Base-by-base conservation (phyloP, 2,329 filamentous ascomycete genomes). In the Colletotrichum graminicola region DNA sequence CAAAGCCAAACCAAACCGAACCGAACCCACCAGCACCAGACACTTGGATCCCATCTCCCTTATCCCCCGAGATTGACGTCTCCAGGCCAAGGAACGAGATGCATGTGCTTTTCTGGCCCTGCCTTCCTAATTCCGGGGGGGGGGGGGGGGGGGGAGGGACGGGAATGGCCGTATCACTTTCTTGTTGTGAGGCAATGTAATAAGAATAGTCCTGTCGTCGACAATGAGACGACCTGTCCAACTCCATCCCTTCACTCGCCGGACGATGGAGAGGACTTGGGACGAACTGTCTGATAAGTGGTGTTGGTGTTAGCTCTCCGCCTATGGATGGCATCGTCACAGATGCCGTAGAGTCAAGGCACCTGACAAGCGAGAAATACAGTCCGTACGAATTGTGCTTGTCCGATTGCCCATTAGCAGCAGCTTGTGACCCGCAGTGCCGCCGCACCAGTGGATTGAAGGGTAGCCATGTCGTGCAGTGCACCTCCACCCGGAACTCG, bases 41-140 rank as follows among this genome's bases (percentile, higher is more conserved):
- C 67, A 47, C 32, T 63, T 67, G 63, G 67, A 39, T 69, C 23
- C 63, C 63, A 49, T 57, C 43, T 71, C 43, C 67, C 63, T 71
- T 62, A n/a, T 57, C 41, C 51, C 63, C 64, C 62, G 63, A 71
- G 56, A 62, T 71, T 62, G 51, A n/a, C 67, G 36, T 71, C 62
- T 43, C 63, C 67, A 43, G 57, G 56, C 45, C 57, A 57, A 67
- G 63, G 23, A 67, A 41, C 67, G 56, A 36, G 36, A 43, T 18
- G 34, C 62, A 57, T 65, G 61, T 63, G 47, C 61, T 63, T 71
- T 71, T 55, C 32, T 59, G 62, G 49, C 29, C 43, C 57, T 67
- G 57, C 51, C 56, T 41, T 39, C 49, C 47, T 34, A 23, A 23
- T 63, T 23, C 36, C 47, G 61, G 47, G 47, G 49, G 47, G 43